Conservation (phyloP, 106 monocot species). For the Cymbidium sinense region DNA sequence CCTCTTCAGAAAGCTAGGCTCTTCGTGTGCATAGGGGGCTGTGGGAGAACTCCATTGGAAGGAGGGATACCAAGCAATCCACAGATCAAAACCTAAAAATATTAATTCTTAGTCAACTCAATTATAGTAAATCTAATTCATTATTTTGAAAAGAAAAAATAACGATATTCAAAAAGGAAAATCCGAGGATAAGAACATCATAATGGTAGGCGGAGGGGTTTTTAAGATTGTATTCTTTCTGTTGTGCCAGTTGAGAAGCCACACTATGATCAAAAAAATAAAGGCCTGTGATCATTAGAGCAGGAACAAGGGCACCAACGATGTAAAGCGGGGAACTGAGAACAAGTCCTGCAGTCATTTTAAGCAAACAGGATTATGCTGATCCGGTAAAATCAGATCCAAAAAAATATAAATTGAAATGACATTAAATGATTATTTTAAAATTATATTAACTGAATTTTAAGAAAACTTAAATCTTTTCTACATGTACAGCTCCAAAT, state of each 20-base stretch:
- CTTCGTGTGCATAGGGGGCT: constrained; percentile 44
- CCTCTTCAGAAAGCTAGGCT: constrained; percentile 56
- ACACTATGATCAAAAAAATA: constrained; percentile 98
- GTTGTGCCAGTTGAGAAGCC: constrained; percentile 91
- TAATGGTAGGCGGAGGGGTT: constrained; percentile 93
- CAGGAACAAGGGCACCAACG: constrained; percentile 73
- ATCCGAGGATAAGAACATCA: constrained; percentile 79
- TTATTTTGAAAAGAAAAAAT: neutral
- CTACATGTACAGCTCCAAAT: too few relatives aligned
- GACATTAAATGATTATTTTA: too few relatives aligned
- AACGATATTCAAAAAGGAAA: constrained; percentile 4
- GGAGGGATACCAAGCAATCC: constrained; percentile 88
- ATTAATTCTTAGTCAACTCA: neutral
- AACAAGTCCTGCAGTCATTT: constrained; percentile 57
- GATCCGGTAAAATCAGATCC: neutral
- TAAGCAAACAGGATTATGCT: neutral
- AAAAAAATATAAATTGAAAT: too few relatives aligned
- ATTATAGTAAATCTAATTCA: neutral
- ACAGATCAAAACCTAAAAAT: constrained; percentile 71
- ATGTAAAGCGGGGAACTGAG: constrained; percentile 63
- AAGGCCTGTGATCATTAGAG: constrained; percentile 81
- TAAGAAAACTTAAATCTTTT: too few relatives aligned
- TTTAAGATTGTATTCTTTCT: constrained; percentile 90
- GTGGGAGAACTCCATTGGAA: constrained; percentile 90
- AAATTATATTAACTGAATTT: too few relatives aligned